Base-by-base conservation (phyloP, 2,329 filamentous ascomycete genomes). In the Aspergillus transmontanensis region DNA sequence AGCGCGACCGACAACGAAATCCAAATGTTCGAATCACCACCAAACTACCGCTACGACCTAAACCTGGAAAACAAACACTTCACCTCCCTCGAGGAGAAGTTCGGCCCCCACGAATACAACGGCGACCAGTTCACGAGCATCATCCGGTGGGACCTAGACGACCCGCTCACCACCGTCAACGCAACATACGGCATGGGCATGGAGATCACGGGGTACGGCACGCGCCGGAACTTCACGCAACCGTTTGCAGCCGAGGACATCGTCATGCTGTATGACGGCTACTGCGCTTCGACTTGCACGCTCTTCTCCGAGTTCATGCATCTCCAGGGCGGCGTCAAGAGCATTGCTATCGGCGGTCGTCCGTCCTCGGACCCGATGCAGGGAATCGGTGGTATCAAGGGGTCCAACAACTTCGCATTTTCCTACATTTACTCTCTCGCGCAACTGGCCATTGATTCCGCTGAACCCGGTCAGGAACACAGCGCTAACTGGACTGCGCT, bases 301-400 rank as follows among this genome's bases (percentile, higher is more conserved):
- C 51, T 55, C 11, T 55, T 55, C 21, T 55, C 51, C 32, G 51
- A 55, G 32, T 55, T 55, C 34, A 36, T 55, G 51, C 51, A 34
- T 26, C 19, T 55, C 9, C 51, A 55, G 36, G 51, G 11, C 6
- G 32, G 32, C 6, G 51, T 55, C 30, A 55, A 41, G 32, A 55
- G 51, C 51, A 39, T 55, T 9, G 51, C 51, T 3, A 55, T 55
- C 21, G 51, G 51, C 2, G 51, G 51, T 19, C 51, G 51, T 2
- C 51, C 51, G n/a, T 39, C 51, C n/a, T 36, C 51, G 9, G 51
- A 26, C 21, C 34, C 51, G 4, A 55, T 55, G 51, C 51, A 55
- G 30, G 51, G 51, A 1, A 55, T 55, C 21, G 51, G 51, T 0
- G 51, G 51, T 7, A 32, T 55, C 51, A 55, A 55, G 34, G 51